A percentile compares a stretch with the other conserved stretches of the same genome.
Evolutionary conservation across 2,329 filamentous ascomycete species (phyloP).

Genomic region (Aspergillus udagawae): DNA sequence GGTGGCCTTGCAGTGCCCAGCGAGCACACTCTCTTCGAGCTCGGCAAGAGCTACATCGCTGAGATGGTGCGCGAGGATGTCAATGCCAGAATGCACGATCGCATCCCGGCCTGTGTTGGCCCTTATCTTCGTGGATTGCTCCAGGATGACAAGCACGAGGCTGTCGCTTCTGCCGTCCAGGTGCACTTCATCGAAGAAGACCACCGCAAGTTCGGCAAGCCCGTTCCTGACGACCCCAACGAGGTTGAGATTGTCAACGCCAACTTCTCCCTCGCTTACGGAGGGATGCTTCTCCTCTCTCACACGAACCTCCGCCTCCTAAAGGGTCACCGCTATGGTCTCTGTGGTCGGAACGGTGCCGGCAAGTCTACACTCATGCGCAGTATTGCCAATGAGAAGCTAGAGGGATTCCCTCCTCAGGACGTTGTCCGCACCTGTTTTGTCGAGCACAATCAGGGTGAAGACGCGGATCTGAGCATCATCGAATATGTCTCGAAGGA

Average conservation of each 20-base stretch:
- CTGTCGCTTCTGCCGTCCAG: constrained; percentile 70
- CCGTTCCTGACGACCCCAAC: constrained; percentile 82
- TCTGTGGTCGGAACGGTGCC: constrained; percentile 93
- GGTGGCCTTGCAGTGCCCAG: constrained; percentile 62
- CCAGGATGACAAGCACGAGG: constrained; percentile 57
- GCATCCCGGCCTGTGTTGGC: constrained; percentile 64
- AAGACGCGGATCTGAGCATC: constrained; percentile 94
- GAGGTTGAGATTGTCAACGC: constrained; percentile 97
- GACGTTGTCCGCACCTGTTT: constrained; percentile 94
- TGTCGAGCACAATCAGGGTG: constrained; percentile 98
- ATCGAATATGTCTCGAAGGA: constrained; percentile 90
- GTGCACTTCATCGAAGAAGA: constrained; percentile 78
- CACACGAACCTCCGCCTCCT: constrained; percentile 92
- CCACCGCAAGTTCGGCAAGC: constrained; percentile 77
- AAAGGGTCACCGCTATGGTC: constrained; percentile 95
- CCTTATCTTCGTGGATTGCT: constrained; percentile 75
- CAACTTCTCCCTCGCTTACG: constrained; percentile 94
- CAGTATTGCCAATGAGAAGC: constrained; percentile 89
- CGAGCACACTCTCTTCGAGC: constrained; percentile 58
- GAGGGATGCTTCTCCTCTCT: constrained; percentile 92
- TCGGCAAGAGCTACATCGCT: constrained; percentile 69
- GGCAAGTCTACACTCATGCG: constrained; percentile 99
- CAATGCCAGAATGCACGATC: constrained; percentile 72
- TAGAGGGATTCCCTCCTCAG: constrained; percentile 92
- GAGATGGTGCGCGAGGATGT: constrained; percentile 84